Evolutionary conservation across 495 filamentous ascomycete species (phyloP).

Genomic region (Tuber microsphaerosporum): DNA sequence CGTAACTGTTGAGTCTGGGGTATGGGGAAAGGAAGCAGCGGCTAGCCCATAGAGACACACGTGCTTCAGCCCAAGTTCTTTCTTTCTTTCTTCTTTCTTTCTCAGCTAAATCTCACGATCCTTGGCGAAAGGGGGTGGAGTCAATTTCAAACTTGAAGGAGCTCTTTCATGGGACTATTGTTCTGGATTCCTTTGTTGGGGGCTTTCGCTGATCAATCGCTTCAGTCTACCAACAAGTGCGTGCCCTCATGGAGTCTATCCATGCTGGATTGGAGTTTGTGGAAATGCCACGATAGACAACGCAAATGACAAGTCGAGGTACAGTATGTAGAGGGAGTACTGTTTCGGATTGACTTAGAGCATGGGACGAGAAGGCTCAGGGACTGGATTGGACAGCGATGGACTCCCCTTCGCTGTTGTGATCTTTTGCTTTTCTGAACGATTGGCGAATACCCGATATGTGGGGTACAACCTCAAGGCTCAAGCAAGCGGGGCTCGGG

Average conservation of each 20-base stretch:
- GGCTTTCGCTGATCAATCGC: neutral
- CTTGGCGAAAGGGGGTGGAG: neutral
- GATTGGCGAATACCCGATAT: slow-evolving; percentile 27
- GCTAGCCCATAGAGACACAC: neutral
- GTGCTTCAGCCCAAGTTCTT: neutral
- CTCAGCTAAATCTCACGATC: slow-evolving; percentile 4
- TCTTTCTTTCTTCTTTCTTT: neutral
- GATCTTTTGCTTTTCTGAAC: slow-evolving; percentile 12
- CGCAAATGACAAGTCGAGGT: neutral
- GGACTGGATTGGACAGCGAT: neutral
- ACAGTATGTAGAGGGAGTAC: neutral
- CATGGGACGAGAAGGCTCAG: neutral
- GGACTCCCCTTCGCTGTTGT: neutral
- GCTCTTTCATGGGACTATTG: neutral
- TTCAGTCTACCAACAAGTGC: neutral
- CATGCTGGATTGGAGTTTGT: neutral
- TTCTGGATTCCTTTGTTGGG: slow-evolving; percentile 1
- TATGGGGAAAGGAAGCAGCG: neutral
- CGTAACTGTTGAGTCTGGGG: neutral
- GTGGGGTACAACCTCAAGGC: slow-evolving; percentile 15
- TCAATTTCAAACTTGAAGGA: neutral
- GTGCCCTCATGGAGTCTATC: neutral
- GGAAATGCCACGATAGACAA: neutral
- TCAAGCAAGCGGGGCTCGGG: slow-evolving; percentile 3
- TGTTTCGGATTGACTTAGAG: neutral